Base-by-base conservation (phyloP, 495 filamentous ascomycete species). In the Aspergillus panamensis region DNA sequence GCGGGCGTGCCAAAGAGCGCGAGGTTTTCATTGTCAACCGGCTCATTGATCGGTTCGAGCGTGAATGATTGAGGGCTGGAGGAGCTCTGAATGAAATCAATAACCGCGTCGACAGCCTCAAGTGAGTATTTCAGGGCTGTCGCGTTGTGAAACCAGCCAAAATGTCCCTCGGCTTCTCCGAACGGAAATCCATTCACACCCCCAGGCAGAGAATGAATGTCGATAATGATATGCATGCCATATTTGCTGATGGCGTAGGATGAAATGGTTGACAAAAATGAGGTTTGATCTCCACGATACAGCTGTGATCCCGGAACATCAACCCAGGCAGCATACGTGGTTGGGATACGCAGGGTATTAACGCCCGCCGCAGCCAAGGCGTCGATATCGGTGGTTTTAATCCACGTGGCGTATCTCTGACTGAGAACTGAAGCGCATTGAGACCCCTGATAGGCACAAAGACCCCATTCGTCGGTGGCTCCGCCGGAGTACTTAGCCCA, bases 191-290 rank as follows among this genome's bases (percentile, higher is more conserved):
- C 67, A 31, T 70, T 72, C 0, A 59, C 56, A 0, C 71, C 69
- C 10, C 67, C 71, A 0, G 69, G 71, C 1, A 73, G 63, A 0
- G 64, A 70, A 50, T 73, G 69, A 9, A 71, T 48, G 19, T 71
- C 69, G 14, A 73, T n/a, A 4, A 71, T 56, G 39, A 73, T 56
- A 19, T 67, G 71, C 69, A 71, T 73, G 17, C 40, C 52, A 40
- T 73, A 60, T 17, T 56, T 57, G 10, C 44, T 31, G 33, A 69
- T 71, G 1, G 71, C 67, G 35, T 73, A 64, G 14, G 59, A 54
- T 0, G 71, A 52, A 7, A 73, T 70, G 10, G 53, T 25, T 9
- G 53, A 55, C 8, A 71, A 49, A 31, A 69, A 53, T 7, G 35
- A 21, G n/a, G 61, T 62, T 33, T 73, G 67, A 17, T 65, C 53